Evolutionary conservation across 1,284 basidiomycete species (phyloP).

Genomic region (Xerocomus amazonicus): DNA sequence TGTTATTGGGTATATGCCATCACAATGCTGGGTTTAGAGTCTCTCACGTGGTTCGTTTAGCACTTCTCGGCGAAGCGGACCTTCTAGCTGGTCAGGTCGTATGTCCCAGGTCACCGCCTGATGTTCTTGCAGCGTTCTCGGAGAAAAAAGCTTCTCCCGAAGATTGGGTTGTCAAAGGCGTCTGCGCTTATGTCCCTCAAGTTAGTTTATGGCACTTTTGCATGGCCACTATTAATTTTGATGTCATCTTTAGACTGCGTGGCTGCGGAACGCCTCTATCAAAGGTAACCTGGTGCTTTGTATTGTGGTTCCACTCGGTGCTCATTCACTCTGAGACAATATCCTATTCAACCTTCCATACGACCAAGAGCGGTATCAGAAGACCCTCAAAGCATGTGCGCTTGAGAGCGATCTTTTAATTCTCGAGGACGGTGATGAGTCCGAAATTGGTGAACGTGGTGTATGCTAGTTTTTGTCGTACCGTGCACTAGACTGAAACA

Average conservation of each 20-base stretch:
- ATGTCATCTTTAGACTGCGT: conserved; percentile 47
- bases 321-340: conserved; percentile 57
- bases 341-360: conserved; percentile 88
- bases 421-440: conserved; percentile 91
- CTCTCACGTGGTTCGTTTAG: conserved; percentile 32
- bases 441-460: conserved; percentile 86
- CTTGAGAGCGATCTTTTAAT: conserved; percentile 82
- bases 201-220: conserved; percentile 29
- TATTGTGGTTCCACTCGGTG: background rate
- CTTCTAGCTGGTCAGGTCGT: conserved; percentile 74
- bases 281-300: conserved; percentile 47
- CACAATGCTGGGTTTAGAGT: background rate
- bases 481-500: background rate
- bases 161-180: conserved; percentile 73
- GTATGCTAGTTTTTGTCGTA: conserved; percentile 38
- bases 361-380: conserved; percentile 68
- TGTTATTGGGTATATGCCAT: conserved; percentile 56
- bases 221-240: background rate
- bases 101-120: conserved; percentile 81
- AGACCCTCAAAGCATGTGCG: conserved; percentile 49
- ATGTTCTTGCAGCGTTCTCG: conserved; percentile 64
- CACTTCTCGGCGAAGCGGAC: conserved; percentile 90
- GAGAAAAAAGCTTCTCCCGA: conserved; percentile 41
- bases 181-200: conserved; percentile 94
- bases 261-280: conserved; percentile 91